Percentiles rank a stretch among this genome's conserved stretches.
Evolutionary conservation across 805 yeast genomes (phyloP).

Genomic region (Metschnikowia proteae): DNA sequence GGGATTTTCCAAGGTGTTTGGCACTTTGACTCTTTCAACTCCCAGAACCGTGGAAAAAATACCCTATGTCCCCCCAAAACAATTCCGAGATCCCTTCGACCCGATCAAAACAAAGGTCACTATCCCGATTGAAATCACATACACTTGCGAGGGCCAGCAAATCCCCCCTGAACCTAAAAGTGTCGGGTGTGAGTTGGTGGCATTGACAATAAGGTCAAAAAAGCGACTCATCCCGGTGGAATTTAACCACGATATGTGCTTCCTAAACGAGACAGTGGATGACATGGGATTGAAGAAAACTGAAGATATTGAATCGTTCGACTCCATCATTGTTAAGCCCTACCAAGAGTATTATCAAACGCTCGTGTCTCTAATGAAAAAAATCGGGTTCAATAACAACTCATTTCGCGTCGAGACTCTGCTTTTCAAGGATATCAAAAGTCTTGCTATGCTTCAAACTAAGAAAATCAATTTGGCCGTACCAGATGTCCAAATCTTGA

Average conservation of each 20-base stretch:
- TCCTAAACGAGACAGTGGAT: constrained; percentile 29
- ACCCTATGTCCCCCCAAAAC: constrained; percentile 32
- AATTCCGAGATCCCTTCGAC: constrained; percentile 20
- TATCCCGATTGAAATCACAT: constrained; percentile 34
- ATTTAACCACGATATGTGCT: constrained; percentile 38
- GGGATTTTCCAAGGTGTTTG: constrained; percentile 28
- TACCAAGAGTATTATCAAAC: constrained; percentile 27
- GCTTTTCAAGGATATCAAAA: constrained; percentile 34
- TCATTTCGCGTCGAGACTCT: constrained; percentile 32
- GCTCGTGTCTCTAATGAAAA: constrained; percentile 27
- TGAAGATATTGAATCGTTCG: constrained; percentile 26
- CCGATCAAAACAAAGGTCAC: constrained; percentile 18
- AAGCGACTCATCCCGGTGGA: constrained; percentile 39
- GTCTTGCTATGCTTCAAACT: constrained; percentile 31
- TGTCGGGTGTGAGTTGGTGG: constrained; percentile 33
- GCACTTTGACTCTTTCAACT: constrained; percentile 33
- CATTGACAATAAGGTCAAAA: constrained; percentile 31
- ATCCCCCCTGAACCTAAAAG: constrained; percentile 33
- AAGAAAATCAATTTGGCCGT: constrained; percentile 33
- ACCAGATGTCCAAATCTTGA: constrained; percentile 17
- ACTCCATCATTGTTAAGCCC: constrained; percentile 30
- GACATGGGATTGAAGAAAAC: constrained; percentile 22
- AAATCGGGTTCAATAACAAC: constrained; percentile 30
- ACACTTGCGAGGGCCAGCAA: constrained; percentile 18
- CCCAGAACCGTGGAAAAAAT: constrained; percentile 29